Base-by-base conservation (phyloP, 805 yeast genomes). In the Hanseniaspora thailandica region DNA sequence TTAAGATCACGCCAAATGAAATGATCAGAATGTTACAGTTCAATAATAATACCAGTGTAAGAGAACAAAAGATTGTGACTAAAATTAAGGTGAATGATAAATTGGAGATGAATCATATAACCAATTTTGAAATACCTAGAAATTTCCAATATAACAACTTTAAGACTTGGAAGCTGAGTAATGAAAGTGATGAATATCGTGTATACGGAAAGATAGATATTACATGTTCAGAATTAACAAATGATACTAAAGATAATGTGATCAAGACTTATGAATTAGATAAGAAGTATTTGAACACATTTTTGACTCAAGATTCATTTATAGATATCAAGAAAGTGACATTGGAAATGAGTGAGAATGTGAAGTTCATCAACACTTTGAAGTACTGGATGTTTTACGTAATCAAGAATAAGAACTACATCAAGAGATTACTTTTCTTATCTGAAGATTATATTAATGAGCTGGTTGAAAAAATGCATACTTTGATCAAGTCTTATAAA, bases 111-210 rank as follows among this genome's bases (percentile, higher is more conserved):
- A 43, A 46, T 12, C 44, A 41, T 34, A 47, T 53, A n/a, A 19
- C 39, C n/a, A 53, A 53, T 15, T 47, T 22, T 25, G 25, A 22
- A 1, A 41, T 53, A n/a, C 55, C 55, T 7, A 41, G 25, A 8
- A 43, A 50, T 19, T 39, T 45, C 23, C 46, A 52, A n/a, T 47
- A 45, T 17, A 33, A 33, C 10, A 50, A 41, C 5, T 53, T 53
- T 30, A 53, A 47, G 43, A 44, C 55, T 20, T 53, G 55, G 55
- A 53, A 46, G 23, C 19, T 53, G 20, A 47, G 47, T 15, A 13
- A 36, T 20, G 25, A 26, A 23, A 33, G 30, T 20, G n/a, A 10
- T 5, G 26, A 43, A 12, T 22, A 34, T 25, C 47, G 47, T 31
- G 23, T 46, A 23, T 47, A 34, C 33, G 52, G 52, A 19, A 30